Percentiles rank a stretch among this genome's conserved stretches.
These are phyloP conservation scores for Globisporangium carolinianum DNA, from an alignment of 352 stramenopile genomes.

Conservation along the genomic window DNA sequence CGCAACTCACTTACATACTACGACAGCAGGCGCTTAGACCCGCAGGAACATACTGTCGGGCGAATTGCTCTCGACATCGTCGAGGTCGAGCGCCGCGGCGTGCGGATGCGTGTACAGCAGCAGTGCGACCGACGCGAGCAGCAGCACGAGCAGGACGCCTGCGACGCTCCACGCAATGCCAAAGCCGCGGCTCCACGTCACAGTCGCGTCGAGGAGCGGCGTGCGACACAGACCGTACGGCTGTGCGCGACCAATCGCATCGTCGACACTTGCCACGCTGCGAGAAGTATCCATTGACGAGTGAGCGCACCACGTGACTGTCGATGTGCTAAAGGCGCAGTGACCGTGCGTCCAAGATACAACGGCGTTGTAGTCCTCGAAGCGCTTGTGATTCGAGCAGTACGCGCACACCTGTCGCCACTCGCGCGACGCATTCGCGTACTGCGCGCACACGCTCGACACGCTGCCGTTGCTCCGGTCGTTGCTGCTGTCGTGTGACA, in stretches of 20 bases:
- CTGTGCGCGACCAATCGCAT: not conserved
- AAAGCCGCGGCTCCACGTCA: constrained; percentile 5
- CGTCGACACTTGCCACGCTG: not conserved
- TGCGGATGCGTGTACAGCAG: constrained; percentile 3
- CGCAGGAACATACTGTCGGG: no score
- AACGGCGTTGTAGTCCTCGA: not conserved
- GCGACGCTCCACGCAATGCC: constrained; percentile 10
- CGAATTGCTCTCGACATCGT: constrained; percentile 6
- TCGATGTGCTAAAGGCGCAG: constrained; percentile 8
- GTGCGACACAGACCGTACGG: constrained; percentile 9
- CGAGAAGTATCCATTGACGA: not conserved
- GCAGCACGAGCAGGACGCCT: constrained; percentile 6
- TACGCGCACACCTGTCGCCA: constrained; percentile 8
- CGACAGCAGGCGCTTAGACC: no score
- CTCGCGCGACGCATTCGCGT: not conserved
- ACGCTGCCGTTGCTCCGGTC: not conserved
- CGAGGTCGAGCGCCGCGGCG: constrained; percentile 7
- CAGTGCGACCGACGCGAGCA: constrained; percentile 2
- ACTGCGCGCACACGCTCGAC: not conserved
- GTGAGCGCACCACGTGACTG: not conserved
- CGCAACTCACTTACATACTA: no score
- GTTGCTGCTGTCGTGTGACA: not conserved
- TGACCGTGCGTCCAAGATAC: constrained; percentile 1
- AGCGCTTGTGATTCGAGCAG: not conserved
- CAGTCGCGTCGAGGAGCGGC: constrained; percentile 1